These are phyloP conservation scores for Sedum album DNA, from an alignment of 164 flowering plant genomes.

Conservation along the genomic window DNA sequence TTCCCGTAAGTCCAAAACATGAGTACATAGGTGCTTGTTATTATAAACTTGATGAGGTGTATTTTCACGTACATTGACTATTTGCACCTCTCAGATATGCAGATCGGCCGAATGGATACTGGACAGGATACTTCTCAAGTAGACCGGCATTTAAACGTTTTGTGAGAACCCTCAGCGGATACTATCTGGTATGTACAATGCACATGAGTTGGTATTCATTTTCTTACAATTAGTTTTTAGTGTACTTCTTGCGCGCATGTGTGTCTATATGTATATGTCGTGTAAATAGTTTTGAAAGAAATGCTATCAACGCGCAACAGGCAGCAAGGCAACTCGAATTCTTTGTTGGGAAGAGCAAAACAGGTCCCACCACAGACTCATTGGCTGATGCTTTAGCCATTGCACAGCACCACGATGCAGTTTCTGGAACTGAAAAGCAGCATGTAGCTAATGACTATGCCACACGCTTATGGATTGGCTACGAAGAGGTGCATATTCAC, in stretches of 20 bases:
- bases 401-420: slow-evolving; percentile 98
- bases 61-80: neutral
- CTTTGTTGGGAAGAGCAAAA: slow-evolving; percentile 49
- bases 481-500: slow-evolving; percentile 43
- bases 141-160: slow-evolving; percentile 78
- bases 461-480: slow-evolving; percentile 65
- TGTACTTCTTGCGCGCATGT: too few species aligned
- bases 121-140: slow-evolving; percentile 96
- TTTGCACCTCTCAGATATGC: slow-evolving; percentile 62
- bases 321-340: slow-evolving; percentile 88
- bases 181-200: slow-evolving; percentile 49
- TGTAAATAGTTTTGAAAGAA: slow-evolving; percentile 3
- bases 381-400: slow-evolving; percentile 86
- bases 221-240: neutral
- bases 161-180: slow-evolving; percentile 75
- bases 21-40: slow-evolving; percentile 1
- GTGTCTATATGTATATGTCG: neutral
- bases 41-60: neutral
- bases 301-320: slow-evolving; percentile 21
- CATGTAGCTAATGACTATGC: slow-evolving; percentile 95
- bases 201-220: neutral
- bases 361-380: slow-evolving; percentile 52
- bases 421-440: slow-evolving; percentile 79
- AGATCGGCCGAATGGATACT: slow-evolving; percentile 75
- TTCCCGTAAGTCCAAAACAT: slow-evolving; percentile 64